These are phyloP conservation scores for Yamadazyma spencermartinsiae DNA, from an alignment of 1,139 yeast species.

Conservation along the genomic window DNA sequence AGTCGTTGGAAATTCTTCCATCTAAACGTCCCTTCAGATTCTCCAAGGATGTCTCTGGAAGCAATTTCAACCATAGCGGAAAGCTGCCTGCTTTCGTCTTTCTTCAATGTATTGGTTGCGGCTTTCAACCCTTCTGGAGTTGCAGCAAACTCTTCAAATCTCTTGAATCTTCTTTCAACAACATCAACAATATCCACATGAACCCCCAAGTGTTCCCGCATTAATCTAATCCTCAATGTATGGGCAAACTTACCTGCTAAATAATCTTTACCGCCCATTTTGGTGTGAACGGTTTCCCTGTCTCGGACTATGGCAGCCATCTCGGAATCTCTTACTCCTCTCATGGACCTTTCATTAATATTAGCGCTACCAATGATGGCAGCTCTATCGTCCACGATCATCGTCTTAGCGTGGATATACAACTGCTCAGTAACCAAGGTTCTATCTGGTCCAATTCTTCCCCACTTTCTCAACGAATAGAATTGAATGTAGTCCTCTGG, in stretches of 20 bases:
- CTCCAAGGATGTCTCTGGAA: slow-evolving; percentile 61
- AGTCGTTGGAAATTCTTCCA: slow-evolving; percentile 45
- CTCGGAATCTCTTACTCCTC: slow-evolving; percentile 93
- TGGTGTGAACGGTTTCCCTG: slow-evolving; percentile 67
- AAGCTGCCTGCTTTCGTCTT: slow-evolving; percentile 31
- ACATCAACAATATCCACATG: slow-evolving; percentile 86
- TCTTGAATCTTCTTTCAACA: slow-evolving; percentile 72
- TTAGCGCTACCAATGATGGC: slow-evolving; percentile 97
- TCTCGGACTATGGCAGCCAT: slow-evolving; percentile 88
- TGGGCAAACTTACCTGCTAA: slow-evolving; percentile 88
- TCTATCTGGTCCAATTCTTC: slow-evolving; percentile 76
- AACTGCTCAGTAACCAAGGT: slow-evolving; percentile 85
- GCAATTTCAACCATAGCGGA: slow-evolving; percentile 79
- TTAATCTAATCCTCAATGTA: slow-evolving; percentile 80
- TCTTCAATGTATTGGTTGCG: slow-evolving; percentile 41
- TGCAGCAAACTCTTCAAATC: slow-evolving; percentile 57
- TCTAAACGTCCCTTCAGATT: slow-evolving; percentile 43
- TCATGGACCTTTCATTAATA: slow-evolving; percentile 92
- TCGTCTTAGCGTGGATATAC: slow-evolving; percentile 88
- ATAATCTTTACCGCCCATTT: slow-evolving; percentile 81
- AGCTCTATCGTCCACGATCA: slow-evolving; percentile 91
- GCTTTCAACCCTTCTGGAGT: slow-evolving; percentile 44
- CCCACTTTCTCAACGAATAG: slow-evolving; percentile 94
- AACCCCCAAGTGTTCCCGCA: slow-evolving; percentile 96
- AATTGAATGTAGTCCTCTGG: slow-evolving; percentile 93